A percentile compares a stretch with the other conserved stretches of the same genome.
Evolutionary conservation across 352 stramenopile genomes (phyloP).

Genomic region (Globisporangium cederbergense): DNA sequence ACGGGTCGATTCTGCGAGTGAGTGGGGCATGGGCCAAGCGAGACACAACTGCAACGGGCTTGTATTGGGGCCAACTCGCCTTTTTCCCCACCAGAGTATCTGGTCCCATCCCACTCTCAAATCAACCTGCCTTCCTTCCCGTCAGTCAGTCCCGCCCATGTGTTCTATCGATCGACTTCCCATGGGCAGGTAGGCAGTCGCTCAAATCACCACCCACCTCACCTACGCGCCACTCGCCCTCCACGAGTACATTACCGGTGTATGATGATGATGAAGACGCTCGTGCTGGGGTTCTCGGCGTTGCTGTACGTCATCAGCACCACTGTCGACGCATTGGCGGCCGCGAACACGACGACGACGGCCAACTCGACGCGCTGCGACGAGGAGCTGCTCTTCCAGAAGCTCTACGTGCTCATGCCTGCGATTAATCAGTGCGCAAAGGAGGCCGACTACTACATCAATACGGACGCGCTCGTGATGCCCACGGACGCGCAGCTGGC

Average conservation of each 20-base stretch:
- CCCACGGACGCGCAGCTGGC: conserved; percentile 22
- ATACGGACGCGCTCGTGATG: conserved; percentile 21
- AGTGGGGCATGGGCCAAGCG: too few species aligned
- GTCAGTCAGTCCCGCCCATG: too few species aligned
- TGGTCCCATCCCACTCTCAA: too few species aligned
- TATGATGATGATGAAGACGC: neutral
- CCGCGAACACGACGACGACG: conserved; percentile 8
- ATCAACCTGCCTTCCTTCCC: too few species aligned
- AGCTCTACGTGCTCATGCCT: conserved; percentile 48
- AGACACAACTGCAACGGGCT: neutral
- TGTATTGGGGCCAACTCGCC: too few species aligned
- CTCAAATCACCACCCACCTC: neutral
- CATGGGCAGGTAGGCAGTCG: neutral
- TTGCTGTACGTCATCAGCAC: neutral
- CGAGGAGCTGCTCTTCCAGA: conserved; percentile 38
- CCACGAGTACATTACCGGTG: too few species aligned
- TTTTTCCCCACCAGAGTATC: too few species aligned
- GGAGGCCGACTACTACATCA: conserved; percentile 34
- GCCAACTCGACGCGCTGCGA: conserved; percentile 22
- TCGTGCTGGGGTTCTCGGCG: conserved; percentile 7
- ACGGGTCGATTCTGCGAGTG: too few species aligned
- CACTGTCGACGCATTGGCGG: neutral
- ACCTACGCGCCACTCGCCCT: too few species aligned
- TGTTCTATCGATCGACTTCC: too few species aligned
- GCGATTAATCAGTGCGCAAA: conserved; percentile 40